Evolutionary conservation across 2,329 filamentous ascomycete genomes (phyloP).

Genomic region (Phyllosticta citribraziliensis): DNA sequence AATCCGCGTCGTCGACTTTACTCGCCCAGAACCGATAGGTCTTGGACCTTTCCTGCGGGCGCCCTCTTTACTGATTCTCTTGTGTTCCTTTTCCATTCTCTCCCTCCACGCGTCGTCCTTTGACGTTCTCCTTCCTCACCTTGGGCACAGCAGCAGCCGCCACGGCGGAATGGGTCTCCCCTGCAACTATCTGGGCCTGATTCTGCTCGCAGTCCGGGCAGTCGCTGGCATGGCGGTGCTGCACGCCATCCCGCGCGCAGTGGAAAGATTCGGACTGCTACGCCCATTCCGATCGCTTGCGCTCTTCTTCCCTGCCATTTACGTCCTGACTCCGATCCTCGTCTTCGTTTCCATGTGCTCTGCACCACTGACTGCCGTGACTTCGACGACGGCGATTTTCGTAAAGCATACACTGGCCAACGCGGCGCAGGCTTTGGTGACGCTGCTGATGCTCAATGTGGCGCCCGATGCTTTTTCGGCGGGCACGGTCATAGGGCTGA

Average conservation of each 20-base stretch:
- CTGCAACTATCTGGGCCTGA: constrained; percentile 34
- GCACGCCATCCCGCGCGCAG: constrained; percentile 26
- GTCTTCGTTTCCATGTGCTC: constrained; percentile 27
- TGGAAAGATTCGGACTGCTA: constrained; percentile 32
- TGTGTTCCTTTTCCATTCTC: constrained; percentile 43
- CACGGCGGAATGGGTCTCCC: constrained; percentile 37
- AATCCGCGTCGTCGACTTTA: constrained; percentile 25
- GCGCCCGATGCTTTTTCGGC: constrained; percentile 38
- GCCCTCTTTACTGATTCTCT: constrained; percentile 35
- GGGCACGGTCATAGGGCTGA: constrained; percentile 39
- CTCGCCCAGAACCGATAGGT: constrained; percentile 31
- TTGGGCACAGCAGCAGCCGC: constrained; percentile 35
- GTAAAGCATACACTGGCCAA: constrained; percentile 34
- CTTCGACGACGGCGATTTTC: constrained; percentile 32
- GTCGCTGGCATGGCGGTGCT: constrained; percentile 32
- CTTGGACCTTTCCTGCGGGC: constrained; percentile 37
- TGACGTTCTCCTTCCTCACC: constrained; percentile 38
- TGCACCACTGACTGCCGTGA: constrained; percentile 23
- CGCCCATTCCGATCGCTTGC: constrained; percentile 34
- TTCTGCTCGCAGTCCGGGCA: constrained; percentile 33
- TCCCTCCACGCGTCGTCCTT: constrained; percentile 49
- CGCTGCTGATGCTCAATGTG: constrained; percentile 38
- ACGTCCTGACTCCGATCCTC: constrained; percentile 30
- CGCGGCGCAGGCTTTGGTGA: constrained; percentile 33
- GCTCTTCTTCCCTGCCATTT: constrained; percentile 30